Percentiles rank a stretch among this genome's conserved stretches.
Evolutionary conservation across 139 green algal species (phyloP).

Genomic region (Closterium sp.): DNA sequence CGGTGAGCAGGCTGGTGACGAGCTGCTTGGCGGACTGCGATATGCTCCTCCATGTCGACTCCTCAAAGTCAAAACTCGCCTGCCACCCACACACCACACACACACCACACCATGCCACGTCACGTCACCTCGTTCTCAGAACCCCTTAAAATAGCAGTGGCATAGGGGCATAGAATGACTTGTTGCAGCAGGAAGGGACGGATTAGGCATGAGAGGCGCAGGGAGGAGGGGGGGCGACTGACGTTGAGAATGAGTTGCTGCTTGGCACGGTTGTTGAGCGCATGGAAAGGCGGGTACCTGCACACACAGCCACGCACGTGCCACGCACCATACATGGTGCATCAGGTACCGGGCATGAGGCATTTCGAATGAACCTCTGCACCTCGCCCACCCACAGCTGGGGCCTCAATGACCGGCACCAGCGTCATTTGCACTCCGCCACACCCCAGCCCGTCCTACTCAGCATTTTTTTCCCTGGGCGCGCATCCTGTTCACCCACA

Average conservation of each 20-base stretch:
- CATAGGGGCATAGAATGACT: too few species aligned
- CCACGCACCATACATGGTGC: not conserved
- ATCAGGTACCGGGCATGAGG: not conserved
- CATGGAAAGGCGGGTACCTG: constrained; percentile 46
- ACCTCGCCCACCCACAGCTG: not conserved
- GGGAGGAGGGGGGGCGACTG: not conserved
- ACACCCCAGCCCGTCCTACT: too few species aligned
- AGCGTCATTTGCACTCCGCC: not conserved
- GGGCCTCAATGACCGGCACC: not conserved
- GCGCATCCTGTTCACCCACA: too few species aligned
- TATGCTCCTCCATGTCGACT: constrained; percentile 27
- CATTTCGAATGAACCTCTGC: not conserved
- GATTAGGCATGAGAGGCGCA: not conserved
- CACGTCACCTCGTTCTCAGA: not conserved
- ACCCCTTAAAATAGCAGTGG: too few species aligned
- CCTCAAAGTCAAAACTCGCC: constrained; percentile 40
- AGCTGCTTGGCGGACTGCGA: constrained; percentile 47
- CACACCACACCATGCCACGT: not conserved
- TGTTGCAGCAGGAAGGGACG: too few species aligned
- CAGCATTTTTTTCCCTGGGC: too few species aligned
- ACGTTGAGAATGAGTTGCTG: constrained; percentile 42
- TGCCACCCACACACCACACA: not conserved
- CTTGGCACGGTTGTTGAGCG: constrained; percentile 24
- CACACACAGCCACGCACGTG: not conserved
- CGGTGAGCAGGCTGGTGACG: constrained; percentile 21